Conservation (phyloP, 2,329 filamentous ascomycete species). For the Colletotrichum musae region DNA sequence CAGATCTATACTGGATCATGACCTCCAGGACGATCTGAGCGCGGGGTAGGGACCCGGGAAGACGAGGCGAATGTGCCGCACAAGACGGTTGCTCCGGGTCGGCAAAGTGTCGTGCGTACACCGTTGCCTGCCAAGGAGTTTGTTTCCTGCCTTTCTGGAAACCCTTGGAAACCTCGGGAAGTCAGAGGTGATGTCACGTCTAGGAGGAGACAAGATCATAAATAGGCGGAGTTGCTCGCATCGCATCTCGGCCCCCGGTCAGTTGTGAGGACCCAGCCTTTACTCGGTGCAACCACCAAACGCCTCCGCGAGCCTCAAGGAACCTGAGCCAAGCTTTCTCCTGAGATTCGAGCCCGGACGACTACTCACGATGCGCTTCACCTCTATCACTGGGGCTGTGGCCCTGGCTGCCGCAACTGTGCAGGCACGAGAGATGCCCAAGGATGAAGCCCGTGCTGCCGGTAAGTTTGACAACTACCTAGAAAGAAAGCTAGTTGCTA, state of each 20-base stretch:
- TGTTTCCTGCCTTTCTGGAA: conserved; percentile 39
- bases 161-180: background rate
- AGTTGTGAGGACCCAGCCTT: background rate
- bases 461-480: background rate
- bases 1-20: conserved; percentile 29
- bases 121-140: conserved; percentile 26
- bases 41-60: conserved; percentile 26
- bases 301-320: background rate
- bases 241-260: background rate
- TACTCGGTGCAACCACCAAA: background rate
- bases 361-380: conserved; percentile 41
- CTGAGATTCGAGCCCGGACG: background rate
- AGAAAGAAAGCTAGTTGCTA: accelerated
- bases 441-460: conserved; percentile 42
- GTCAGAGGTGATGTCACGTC: background rate
- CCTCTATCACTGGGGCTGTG: conserved; percentile 35
- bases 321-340: background rate
- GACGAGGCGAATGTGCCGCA: background rate
- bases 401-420: conserved; percentile 36
- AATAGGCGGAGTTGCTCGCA: background rate
- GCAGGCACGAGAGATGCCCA: conserved; percentile 42
- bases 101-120: background rate
- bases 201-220: background rate
- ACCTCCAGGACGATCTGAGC: background rate
- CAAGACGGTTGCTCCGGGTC: background rate